Evolutionary conservation across 2,329 filamentous ascomycete species (phyloP).

Genomic region (Alternaria hordeiaustralica): DNA sequence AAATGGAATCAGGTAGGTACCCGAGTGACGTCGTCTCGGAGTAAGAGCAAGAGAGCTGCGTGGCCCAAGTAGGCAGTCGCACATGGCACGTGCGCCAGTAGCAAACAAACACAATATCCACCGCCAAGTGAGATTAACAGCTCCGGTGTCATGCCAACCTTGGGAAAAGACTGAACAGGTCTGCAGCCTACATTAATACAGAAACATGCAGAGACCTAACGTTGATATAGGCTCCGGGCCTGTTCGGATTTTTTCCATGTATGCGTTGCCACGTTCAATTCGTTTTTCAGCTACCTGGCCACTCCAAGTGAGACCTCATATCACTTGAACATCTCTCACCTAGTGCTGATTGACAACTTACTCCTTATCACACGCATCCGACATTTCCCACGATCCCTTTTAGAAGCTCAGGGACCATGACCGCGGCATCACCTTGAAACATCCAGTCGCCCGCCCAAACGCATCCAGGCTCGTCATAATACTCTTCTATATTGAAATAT

Average conservation of each 20-base stretch:
- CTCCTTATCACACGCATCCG: neutral
- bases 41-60: neutral
- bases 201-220: neutral
- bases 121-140: neutral
- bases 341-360: neutral
- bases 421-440: constrained; percentile 62
- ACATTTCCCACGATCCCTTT: constrained; percentile 13
- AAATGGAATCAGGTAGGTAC: neutral
- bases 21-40: neutral
- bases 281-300: neutral
- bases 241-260: neutral
- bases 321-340: neutral
- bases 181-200: neutral
- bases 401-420: constrained; percentile 46
- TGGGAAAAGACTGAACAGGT: neutral
- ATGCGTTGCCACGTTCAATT: neutral
- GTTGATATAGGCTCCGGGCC: neutral
- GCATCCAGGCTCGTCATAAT: constrained; percentile 13
- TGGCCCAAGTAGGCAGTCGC: neutral
- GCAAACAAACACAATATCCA: neutral
- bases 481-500: constrained; percentile 23
- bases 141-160: neutral
- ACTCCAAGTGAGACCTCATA: neutral
- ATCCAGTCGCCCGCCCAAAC: constrained; percentile 61
- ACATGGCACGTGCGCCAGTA: constrained; percentile 4